Evolutionary conservation across 192 early-diverging fungal genomes (phyloP), one percentile per base, ranked within the genome.

Genomic region (Coemansia sp.): DNA sequence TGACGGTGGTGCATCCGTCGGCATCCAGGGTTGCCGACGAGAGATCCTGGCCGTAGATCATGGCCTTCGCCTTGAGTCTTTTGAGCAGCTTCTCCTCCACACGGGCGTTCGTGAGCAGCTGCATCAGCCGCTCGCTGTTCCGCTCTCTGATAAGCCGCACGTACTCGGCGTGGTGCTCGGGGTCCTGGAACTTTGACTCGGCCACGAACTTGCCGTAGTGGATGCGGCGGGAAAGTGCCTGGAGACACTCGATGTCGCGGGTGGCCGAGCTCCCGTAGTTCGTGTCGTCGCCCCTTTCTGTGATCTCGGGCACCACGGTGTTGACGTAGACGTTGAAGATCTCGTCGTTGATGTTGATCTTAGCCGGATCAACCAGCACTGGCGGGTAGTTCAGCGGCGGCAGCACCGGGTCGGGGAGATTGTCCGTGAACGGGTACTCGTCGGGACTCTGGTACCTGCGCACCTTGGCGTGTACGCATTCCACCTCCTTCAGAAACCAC

Each of bases 131-230:
- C 8, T 90, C 85, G 13, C 88, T 77, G 65, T 99, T 93, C 52
- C 86, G 68, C 43, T 79, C 76, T 62, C 88, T 79, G 72, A 97
- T 97, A 42, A 90, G 75, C 16, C 67, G 68, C 16, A 95, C 92
- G 65, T 95, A 97, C 68, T 86, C 77, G 47, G 85, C 82, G 70
- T 94, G 95, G n/a, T 77, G 71, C 56, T 65, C 70, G 42, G 86
- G 90, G 76, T 91, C 95, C 66, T 85, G 89, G 81, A 99, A 99
- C 82, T 99, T 99, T 21, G 95, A 90, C 76, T 99, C 97, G 23
- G 96, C 96, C 37, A 97, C 92, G 74, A 95, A 99, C 75, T 97
- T 98, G 56, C 95, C 97, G 67, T 94, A 96, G 81, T 99, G 97
- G 68, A 99, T 97, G 63, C 97, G 87, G 50, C 93, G 87, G 66